These are phyloP conservation scores for Mycena chlorophos DNA, from an alignment of 768 basidiomycete species.

Conservation along the genomic window DNA sequence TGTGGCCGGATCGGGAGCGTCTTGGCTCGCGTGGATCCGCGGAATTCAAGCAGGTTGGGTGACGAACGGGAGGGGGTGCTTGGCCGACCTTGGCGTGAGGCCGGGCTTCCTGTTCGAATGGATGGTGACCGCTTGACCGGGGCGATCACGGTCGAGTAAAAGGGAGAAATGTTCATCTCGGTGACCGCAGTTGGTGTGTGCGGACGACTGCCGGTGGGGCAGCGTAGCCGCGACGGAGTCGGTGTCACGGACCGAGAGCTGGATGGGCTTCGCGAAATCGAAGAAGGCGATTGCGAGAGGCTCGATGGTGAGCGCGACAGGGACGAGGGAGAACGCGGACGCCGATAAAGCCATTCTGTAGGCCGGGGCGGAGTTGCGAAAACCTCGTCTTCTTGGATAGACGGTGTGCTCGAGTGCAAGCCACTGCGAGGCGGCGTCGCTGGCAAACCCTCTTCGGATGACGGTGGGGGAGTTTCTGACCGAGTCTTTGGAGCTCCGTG, in stretches of 20 bases:
- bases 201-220: conserved; percentile 32
- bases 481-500: conserved; percentile 5
- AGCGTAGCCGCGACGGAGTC: conserved; percentile 27
- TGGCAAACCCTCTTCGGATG: conserved; percentile 14
- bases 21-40: conserved; percentile 12
- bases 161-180: conserved; percentile 23
- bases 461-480: conserved; percentile 16
- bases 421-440: conserved; percentile 17
- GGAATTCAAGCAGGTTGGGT: conserved; percentile 20
- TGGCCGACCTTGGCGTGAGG: conserved; percentile 9
- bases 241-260: conserved; percentile 27
- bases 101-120: conserved; percentile 13
- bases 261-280: conserved; percentile 19
- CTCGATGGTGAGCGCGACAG: conserved; percentile 24
- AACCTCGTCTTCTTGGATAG: conserved; percentile 23
- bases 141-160: conserved; percentile 19
- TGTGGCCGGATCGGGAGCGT: neutral
- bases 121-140: conserved; percentile 14
- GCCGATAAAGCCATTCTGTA: conserved; percentile 51
- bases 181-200: conserved; percentile 21
- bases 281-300: conserved; percentile 18
- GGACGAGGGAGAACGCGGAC: conserved; percentile 36
- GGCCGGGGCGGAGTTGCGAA: conserved; percentile 26
- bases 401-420: conserved; percentile 12
- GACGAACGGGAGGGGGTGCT: conserved; percentile 21